phyloP scores from a whole-genome alignment of 495 filamentous ascomycete genomes.

The Geopyxis carbonaria region DNA sequence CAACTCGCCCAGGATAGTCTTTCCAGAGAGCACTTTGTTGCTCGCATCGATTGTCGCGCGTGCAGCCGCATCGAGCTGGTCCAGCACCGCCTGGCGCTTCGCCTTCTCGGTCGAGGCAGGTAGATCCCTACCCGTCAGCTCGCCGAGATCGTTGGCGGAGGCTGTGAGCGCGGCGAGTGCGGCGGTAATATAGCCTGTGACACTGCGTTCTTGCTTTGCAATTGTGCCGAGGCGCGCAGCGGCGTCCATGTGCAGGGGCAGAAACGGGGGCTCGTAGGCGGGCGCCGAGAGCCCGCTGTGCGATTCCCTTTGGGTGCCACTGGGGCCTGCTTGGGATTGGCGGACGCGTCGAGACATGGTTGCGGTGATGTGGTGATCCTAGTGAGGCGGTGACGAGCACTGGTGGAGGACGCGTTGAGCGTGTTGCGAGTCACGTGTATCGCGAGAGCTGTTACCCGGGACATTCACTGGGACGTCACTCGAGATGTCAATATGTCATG shows the following conservation, averaged over 20 bases:
- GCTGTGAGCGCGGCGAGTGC: conserved; percentile 6
- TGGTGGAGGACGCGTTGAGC: too few relatives aligned
- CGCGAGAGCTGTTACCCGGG: too few relatives aligned
- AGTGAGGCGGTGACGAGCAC: too few relatives aligned
- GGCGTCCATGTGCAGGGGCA: conserved; percentile 9
- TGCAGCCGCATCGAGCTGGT: conserved; percentile 10
- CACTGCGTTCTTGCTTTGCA: too few relatives aligned
- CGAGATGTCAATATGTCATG: too few relatives aligned
- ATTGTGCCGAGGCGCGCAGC: too few relatives aligned
- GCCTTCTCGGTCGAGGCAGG: conserved; percentile 8
- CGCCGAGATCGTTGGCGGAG: conserved; percentile 8
- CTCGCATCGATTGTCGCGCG: conserved; percentile 10
- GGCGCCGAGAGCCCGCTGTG: conserved; percentile 6
- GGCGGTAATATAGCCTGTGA: conserved; percentile 1
- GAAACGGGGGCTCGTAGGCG: conserved; percentile 17
- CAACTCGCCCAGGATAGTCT: neutral
- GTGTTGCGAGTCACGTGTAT: too few relatives aligned
- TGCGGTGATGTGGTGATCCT: too few relatives aligned
- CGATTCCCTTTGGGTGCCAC: too few relatives aligned
- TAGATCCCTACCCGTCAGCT: conserved; percentile 7
- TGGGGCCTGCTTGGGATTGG: too few relatives aligned
- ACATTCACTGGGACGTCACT: too few relatives aligned
- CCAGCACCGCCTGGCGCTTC: conserved; percentile 9
- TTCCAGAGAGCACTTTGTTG: neutral
- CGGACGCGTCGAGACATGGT: too few relatives aligned